Percentiles rank a stretch among this genome's conserved stretches.
These are phyloP conservation scores for Clarireedia homoeocarpa DNA, from an alignment of 2,329 filamentous ascomycete genomes.

Conservation along the genomic window DNA sequence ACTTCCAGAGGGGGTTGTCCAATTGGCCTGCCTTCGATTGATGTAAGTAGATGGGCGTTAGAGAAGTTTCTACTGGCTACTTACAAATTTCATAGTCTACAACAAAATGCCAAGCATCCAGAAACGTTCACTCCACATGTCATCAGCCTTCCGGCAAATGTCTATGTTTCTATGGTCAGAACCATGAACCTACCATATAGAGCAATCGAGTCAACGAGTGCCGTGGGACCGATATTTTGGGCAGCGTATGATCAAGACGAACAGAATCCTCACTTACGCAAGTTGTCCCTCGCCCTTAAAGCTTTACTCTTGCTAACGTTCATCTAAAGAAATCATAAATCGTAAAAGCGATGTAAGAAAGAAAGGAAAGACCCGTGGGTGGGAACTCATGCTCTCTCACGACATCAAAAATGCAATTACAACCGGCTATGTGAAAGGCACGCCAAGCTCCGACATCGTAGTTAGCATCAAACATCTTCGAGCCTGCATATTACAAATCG, in stretches of 20 bases:
- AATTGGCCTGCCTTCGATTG: conserved; percentile 16
- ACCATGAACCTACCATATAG: conserved; percentile 46
- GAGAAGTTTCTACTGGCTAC: neutral
- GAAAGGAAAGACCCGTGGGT: conserved; percentile 54
- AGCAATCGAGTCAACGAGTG: conserved; percentile 49
- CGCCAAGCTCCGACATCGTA: conserved; percentile 46
- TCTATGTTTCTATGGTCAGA: conserved; percentile 50
- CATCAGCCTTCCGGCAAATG: conserved; percentile 43
- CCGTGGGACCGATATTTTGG: conserved; percentile 59
- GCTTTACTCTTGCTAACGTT: neutral
- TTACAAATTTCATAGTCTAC: conserved; percentile 14
- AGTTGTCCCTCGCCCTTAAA: conserved; percentile 19
- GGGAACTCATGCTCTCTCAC: conserved; percentile 56
- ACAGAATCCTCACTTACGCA: conserved; percentile 48
- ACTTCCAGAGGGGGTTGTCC: conserved; percentile 20
- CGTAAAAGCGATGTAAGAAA: conserved; percentile 61
- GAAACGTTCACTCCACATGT: conserved; percentile 50
- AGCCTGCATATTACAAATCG: conserved; percentile 41
- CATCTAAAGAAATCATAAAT: conserved; percentile 47
- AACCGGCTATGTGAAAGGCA: conserved; percentile 55
- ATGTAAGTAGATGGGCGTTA: conserved; percentile 13
- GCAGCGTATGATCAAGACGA: conserved; percentile 47
- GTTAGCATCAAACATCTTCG: conserved; percentile 42
- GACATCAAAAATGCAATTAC: conserved; percentile 47
- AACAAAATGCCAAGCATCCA: conserved; percentile 40